Evolutionary conservation across 306 rosid species (phyloP), one percentile per base, ranked within the genome.

Genomic region (Prunus mira): DNA sequence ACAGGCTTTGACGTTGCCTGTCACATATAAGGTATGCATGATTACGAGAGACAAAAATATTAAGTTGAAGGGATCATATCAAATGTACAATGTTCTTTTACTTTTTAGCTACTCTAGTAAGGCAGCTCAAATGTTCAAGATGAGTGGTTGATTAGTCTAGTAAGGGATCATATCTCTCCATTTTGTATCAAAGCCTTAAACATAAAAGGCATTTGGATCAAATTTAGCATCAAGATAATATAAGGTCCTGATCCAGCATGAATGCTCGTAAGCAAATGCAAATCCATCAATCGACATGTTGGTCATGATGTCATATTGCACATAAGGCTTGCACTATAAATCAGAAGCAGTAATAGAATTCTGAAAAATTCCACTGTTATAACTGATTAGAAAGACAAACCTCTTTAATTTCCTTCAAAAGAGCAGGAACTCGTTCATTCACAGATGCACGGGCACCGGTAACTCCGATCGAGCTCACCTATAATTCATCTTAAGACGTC

Each of bases 381-480:
- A 67, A 62, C 49, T 71, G 73, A 70, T 72, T 55, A 57, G 62
- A 47, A 47, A 60, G 71, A 86, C 84, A 84, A 69, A 92, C 97
- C 99, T 88, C 85, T 83, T 92, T 95, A 66, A 95, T 90, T 60
- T 89, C 93, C 74, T 51, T 71, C 72, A 95, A 70, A 81, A 95
- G 96, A 67, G 79, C 45, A 51, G 79, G 81, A 84, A 95, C 99
- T 56, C 73, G 74, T 12, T 69, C 81, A 73, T 88, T 92, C 57
- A 95, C 91, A 22, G 97, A 89, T 38, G 93, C 84, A 60, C 97
- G 97, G 46, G 97, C 91, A 66, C 97, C 97, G 0, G 99, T 95
- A 72, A 95, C 96, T 38, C 99, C 97, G 28, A 92, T 73, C 14
- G 97, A 84, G 81, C 97, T 95, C 88, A 95, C 98, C 97, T 95